Evolutionary conservation across 805 yeast species (phyloP).

Genomic region (Diddensiella santjacobensis): DNA sequence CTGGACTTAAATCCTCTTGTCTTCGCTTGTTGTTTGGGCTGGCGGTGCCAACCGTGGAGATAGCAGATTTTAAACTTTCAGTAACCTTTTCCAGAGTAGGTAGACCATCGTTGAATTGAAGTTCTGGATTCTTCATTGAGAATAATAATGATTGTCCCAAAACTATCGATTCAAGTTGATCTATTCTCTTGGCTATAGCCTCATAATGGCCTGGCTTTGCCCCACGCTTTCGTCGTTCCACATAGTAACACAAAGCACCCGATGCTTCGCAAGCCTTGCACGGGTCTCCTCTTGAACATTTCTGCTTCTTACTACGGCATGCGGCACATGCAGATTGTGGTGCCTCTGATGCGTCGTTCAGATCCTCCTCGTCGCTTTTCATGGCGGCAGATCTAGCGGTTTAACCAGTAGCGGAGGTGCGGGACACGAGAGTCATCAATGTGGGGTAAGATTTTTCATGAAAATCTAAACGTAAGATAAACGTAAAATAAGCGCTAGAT

Average conservation of each 20-base stretch:
- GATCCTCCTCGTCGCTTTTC: conserved; percentile 7
- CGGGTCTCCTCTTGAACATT: conserved; percentile 17
- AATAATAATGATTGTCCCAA: conserved; percentile 15
- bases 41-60: not conserved
- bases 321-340: conserved; percentile 11
- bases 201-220: conserved; percentile 10
- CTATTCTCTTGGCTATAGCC: conserved; percentile 6
- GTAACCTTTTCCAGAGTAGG: not conserved
- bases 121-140: conserved; percentile 6
- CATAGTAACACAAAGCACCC: conserved; percentile 12
- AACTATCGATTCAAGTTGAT: conserved; percentile 15
- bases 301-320: conserved; percentile 16
- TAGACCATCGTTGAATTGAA: not conserved
- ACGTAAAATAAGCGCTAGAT: no score
- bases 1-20: not conserved
- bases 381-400: no score
- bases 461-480: no score
- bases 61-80: not conserved
- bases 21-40: not conserved
- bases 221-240: conserved; percentile 11
- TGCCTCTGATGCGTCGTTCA: not conserved
- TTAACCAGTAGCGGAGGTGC: no score
- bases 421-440: no score
- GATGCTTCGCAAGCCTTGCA: conserved; percentile 11
- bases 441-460: no score